phyloP scores from a whole-genome alignment of 306 rosid genomes.

The Quercus engelmannii region DNA sequence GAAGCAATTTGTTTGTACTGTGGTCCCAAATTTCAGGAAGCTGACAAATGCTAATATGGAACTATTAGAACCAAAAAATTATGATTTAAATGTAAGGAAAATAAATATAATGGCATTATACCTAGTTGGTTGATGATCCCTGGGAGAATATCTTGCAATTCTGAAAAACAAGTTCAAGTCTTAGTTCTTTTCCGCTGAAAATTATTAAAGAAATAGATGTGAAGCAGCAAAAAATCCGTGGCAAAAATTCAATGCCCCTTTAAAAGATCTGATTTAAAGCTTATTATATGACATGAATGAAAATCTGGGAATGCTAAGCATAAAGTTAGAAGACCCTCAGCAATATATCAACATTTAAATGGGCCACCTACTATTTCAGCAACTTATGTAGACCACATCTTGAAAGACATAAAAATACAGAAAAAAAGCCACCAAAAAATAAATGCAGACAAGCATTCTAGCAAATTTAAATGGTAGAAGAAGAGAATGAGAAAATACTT shows the following conservation, averaged over 20 bases:
- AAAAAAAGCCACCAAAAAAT: not conserved
- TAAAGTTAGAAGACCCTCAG: not conserved
- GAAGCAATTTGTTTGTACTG: not conserved
- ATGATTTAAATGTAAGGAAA: not conserved
- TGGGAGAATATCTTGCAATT: slow-evolving; percentile 97
- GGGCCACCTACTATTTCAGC: not conserved
- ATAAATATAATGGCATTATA: slow-evolving; percentile 12
- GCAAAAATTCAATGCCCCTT: not conserved
- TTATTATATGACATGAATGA: not conserved
- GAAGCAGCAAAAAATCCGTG: not conserved
- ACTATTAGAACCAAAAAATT: not conserved
- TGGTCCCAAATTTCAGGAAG: not conserved
- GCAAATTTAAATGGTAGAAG: not conserved
- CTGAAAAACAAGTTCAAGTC: slow-evolving; percentile 38
- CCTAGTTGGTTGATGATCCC: slow-evolving; percentile 90
- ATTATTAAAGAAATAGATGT: not conserved
- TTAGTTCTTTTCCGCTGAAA: not conserved
- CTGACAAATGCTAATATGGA: not conserved
- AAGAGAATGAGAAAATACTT: slow-evolving; percentile 38
- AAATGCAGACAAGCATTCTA: too few relatives aligned
- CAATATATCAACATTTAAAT: not conserved
- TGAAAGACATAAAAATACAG: not conserved
- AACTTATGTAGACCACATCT: not conserved
- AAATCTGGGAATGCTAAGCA: not conserved
- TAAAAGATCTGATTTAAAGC: not conserved